Evolutionary conservation across 129 eudicot genomes (phyloP), one percentile per base, ranked within the genome.

Genomic region (Escallonia herrerae): DNA sequence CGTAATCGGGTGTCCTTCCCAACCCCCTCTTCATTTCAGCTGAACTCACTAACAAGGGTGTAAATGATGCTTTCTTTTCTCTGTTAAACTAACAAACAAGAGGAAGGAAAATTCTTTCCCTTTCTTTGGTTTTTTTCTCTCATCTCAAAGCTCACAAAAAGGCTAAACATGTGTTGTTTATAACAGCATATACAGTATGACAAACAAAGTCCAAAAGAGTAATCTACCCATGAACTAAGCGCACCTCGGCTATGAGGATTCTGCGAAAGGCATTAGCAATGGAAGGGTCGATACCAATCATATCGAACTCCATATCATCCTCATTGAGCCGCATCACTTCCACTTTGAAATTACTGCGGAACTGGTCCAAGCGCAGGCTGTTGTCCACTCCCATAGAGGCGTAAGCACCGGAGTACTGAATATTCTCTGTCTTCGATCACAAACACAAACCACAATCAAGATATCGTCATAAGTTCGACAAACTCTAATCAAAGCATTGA

Each of bases 191-290:
- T 22, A 22, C 33, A 22, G 33, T 22, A 22, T 22, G 33, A 22
- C 33, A 22, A 22, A 22, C 33, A 13, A 37, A 8, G 5, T 4
- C 13, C 5, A 66, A 22, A 6, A 3, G 13, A 5, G 52, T 33
- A 33, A 56, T 10, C 37, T 51, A 2, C 56, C 48, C 54, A 49
- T 49, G 12, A n/a, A 22, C 33, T 22, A 46, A 60, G 48, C 33
- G 15, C 62, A 93, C 98, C 96, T 93, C 96, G 33, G 98, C 85
- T 11, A 93, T 88, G 58, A 93, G 98, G 47, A 93, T 93, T 15
- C 98, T 61, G 7, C 98, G 77, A 55, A 88, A 93, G 22, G 96
- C 98, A 78, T 93, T 93, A 22, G 98, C 98, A 72, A 93, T 61
- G 0, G 96, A 80, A 43, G 96, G 83, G 77, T 93, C 95, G 67